Conservation (phyloP, 2,329 filamentous ascomycete species). For the Stagonosporopsis rhizophila region DNA sequence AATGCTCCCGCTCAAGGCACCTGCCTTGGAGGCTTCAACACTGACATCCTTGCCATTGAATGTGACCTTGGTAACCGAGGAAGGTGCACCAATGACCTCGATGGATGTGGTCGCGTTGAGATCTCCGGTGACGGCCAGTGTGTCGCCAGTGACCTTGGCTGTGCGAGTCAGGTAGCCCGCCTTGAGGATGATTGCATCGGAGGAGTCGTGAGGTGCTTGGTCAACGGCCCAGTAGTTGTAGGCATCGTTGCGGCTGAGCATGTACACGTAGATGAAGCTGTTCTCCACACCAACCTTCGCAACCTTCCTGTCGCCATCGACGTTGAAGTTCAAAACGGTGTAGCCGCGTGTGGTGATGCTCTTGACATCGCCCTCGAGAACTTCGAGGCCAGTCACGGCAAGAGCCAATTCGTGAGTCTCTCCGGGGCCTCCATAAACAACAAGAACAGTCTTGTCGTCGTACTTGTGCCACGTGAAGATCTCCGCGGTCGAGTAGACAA, state of each 20-base stretch:
- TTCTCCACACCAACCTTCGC: slow-evolving; percentile 54
- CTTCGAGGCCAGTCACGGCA: slow-evolving; percentile 43
- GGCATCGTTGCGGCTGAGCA: slow-evolving; percentile 69
- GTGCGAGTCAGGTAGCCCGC: slow-evolving; percentile 70
- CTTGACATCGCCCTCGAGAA: slow-evolving; percentile 53
- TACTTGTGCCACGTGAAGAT: slow-evolving; percentile 73
- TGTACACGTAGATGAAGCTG: slow-evolving; percentile 61
- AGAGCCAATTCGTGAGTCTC: slow-evolving; percentile 70
- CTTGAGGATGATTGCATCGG: slow-evolving; percentile 62
- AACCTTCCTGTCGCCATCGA: slow-evolving; percentile 61
- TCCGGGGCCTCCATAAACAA: slow-evolving; percentile 68
- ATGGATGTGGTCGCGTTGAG: slow-evolving; percentile 73
- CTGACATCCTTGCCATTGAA: slow-evolving; percentile 63
- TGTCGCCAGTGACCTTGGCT: slow-evolving; percentile 62
- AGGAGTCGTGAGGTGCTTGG: slow-evolving; percentile 39
- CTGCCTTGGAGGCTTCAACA: slow-evolving; percentile 52
- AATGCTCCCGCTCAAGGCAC: slow-evolving; percentile 60
- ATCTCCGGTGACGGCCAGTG: slow-evolving; percentile 71
- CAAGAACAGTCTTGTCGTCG: slow-evolving; percentile 63
- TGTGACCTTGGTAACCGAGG: slow-evolving; percentile 60
- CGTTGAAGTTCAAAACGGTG: slow-evolving; percentile 63
- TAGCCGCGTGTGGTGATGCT: slow-evolving; percentile 51
- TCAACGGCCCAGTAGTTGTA: slow-evolving; percentile 75
- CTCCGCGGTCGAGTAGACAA: slow-evolving; percentile 74
- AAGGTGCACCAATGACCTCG: slow-evolving; percentile 70